Evolutionary conservation across 306 rosid genomes (phyloP).

Genomic region (Lathyrus tuberosus): DNA sequence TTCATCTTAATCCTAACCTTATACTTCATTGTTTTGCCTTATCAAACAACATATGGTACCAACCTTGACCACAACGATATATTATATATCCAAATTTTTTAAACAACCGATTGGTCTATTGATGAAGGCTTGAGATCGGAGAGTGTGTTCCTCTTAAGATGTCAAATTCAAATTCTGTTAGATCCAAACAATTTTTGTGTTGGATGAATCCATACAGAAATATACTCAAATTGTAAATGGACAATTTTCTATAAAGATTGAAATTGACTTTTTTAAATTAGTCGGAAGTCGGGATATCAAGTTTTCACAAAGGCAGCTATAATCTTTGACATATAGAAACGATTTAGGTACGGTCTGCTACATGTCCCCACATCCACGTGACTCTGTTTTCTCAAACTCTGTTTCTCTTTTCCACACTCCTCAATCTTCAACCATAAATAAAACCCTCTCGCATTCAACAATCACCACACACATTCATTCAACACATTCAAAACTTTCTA

Average conservation of each 20-base stretch:
- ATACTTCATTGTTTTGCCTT: not conserved
- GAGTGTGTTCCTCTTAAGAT: too few species aligned
- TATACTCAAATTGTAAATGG: too few species aligned
- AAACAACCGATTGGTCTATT: too few species aligned
- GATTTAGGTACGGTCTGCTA: conserved; percentile 41
- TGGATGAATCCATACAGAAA: too few species aligned
- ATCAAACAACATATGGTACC: not conserved
- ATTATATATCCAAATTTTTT: not conserved
- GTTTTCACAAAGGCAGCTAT: not conserved
- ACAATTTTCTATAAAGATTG: too few species aligned
- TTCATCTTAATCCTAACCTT: conserved; percentile 8
- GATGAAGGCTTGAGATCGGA: too few species aligned
- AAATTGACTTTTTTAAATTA: too few species aligned
- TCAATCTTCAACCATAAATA: conserved; percentile 50
- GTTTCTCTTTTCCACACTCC: conserved; percentile 26
- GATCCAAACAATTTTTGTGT: too few species aligned
- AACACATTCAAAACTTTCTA: not conserved
- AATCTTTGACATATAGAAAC: conserved; percentile 33
- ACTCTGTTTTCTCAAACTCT: conserved; percentile 40
- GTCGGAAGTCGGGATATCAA: not conserved
- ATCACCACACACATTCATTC: conserved; percentile 34
- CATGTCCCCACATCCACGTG: conserved; percentile 80
- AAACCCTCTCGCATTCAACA: conserved; percentile 35
- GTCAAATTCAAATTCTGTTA: too few species aligned
- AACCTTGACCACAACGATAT: not conserved